Percentiles rank a stretch among this genome's conserved stretches.
Conservation (phyloP, 2,329 filamentous ascomycete species). For the Leptosphaerulina australis region DNA sequence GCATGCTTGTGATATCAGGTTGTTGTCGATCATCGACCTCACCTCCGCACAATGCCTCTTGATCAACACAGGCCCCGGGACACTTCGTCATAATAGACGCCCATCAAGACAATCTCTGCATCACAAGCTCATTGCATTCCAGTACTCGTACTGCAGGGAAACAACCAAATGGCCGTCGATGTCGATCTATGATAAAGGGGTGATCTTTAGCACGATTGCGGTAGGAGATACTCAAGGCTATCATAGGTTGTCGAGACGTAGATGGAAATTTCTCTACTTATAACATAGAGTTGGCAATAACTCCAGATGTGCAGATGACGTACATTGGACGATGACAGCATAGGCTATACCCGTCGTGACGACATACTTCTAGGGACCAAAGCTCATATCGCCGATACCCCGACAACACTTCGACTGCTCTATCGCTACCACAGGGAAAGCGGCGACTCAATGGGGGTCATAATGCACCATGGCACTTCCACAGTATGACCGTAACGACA, state of each 20-base stretch:
- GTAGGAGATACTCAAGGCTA: not conserved
- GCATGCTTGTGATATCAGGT: constrained; percentile 10
- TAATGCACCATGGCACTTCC: not conserved
- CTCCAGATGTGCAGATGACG: not conserved
- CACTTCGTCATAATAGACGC: constrained; percentile 5
- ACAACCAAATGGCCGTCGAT: not conserved
- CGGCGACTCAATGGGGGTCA: too few species aligned
- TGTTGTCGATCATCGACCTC: constrained; percentile 7
- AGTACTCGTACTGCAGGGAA: constrained; percentile 5
- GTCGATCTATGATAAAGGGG: constrained; percentile 14
- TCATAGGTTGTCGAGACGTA: not conserved
- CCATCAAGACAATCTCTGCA: constrained; percentile 8
- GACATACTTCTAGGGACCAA: too few species aligned
- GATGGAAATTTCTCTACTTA: not conserved
- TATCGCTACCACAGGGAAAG: too few species aligned
- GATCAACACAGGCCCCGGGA: not conserved
- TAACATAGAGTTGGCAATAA: not conserved
- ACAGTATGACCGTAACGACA: not conserved
- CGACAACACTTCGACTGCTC: too few species aligned
- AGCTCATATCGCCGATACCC: too few species aligned
- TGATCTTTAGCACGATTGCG: constrained; percentile 9
- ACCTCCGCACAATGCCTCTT: not conserved
- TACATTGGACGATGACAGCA: not conserved
- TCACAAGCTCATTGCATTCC: not conserved
- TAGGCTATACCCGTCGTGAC: not conserved